Evolutionary conservation across 176 grass and related monocot genomes (phyloP), one percentile per base, ranked within the genome.

Genomic region (Carex scoparia): DNA sequence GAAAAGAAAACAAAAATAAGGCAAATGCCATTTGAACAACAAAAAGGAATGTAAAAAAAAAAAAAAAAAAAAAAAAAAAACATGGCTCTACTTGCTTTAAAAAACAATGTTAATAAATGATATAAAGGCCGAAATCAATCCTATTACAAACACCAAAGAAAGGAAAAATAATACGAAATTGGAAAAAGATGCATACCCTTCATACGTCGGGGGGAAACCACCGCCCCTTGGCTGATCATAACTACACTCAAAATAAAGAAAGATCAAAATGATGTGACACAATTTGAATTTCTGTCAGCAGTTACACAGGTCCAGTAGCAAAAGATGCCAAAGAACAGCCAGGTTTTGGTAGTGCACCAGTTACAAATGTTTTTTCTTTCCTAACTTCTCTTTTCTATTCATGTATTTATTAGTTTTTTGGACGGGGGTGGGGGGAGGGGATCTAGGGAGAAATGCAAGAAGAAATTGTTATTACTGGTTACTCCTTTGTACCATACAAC

Each of bases 181-280:
- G 30, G 28, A 35, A 83, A 69, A 82, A 8, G 38, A 69, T 83
- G 42, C 13, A 83, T 83, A 83, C 81, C 65, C 35, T 81, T 81
- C 68, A 82, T 74, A 84, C 85, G 92, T 87, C 78, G 86, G 28
- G 80, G 62, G 84, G 44, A 48, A 82, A 66, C 11, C 18, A 54
- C 37, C 7, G 15, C 18, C 31, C 19, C 54, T 14, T 61, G 54
- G 56, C 42, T 49, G 10, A 16, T 63, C 61, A 81, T 81, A 65
- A 30, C 61, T 66, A 11, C 37, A 69, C 28, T 35, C 27, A 57
- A 55, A 53, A 68, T 13, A 48, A 82, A 35, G 10, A 16, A 79
- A 18, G 15, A 79, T 32, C 18, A 58, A 2, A 28, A 4, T 58
- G 15, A 78, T 18, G 23, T 31, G 4, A 31, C 51, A 18, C 28